Conservation (phyloP, 495 filamentous ascomycete species). For the Aspergillus bridgeri region DNA sequence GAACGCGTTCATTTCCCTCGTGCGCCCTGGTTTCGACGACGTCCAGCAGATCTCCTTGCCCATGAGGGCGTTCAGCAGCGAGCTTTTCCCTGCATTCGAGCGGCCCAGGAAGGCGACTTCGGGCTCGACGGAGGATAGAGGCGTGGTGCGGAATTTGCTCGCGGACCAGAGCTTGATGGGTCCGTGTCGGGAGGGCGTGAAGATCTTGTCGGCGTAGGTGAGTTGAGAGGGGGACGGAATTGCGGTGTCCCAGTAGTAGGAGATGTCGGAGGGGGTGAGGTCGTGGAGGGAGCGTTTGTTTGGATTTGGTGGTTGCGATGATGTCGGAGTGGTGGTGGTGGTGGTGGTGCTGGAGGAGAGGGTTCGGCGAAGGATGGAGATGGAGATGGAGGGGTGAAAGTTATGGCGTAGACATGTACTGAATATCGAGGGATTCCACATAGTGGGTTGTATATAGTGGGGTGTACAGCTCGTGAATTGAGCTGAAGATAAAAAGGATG, state of each 20-base stretch:
- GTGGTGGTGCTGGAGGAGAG: slow-evolving; percentile 1
- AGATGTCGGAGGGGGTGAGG: slow-evolving; percentile 36
- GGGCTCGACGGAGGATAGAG: slow-evolving; percentile 35
- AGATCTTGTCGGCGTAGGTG: slow-evolving; percentile 56
- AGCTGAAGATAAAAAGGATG: not conserved
- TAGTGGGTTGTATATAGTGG: too few relatives aligned
- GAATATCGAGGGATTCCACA: not conserved
- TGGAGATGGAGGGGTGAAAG: not conserved
- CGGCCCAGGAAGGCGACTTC: slow-evolving; percentile 76
- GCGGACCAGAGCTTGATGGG: slow-evolving; percentile 69
- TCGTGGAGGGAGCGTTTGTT: slow-evolving; percentile 32
- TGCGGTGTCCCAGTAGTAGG: slow-evolving; percentile 56
- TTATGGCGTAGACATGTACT: not conserved
- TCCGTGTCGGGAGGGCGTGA: slow-evolving; percentile 48
- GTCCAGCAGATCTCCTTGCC: slow-evolving; percentile 57
- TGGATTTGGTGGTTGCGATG: too few relatives aligned
- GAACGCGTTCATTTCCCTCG: slow-evolving; percentile 80
- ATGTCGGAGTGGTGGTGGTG: slow-evolving; percentile 4
- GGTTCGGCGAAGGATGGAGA: not conserved
- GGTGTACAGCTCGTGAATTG: too few relatives aligned
- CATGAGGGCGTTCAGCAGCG: slow-evolving; percentile 79
- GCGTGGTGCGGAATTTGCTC: slow-evolving; percentile 65
- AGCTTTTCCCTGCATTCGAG: slow-evolving; percentile 91
- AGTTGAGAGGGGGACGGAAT: slow-evolving; percentile 54
- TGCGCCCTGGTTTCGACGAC: slow-evolving; percentile 71